Conservation (phyloP, 805 yeast genomes). For the Candida taoyuanica region DNA sequence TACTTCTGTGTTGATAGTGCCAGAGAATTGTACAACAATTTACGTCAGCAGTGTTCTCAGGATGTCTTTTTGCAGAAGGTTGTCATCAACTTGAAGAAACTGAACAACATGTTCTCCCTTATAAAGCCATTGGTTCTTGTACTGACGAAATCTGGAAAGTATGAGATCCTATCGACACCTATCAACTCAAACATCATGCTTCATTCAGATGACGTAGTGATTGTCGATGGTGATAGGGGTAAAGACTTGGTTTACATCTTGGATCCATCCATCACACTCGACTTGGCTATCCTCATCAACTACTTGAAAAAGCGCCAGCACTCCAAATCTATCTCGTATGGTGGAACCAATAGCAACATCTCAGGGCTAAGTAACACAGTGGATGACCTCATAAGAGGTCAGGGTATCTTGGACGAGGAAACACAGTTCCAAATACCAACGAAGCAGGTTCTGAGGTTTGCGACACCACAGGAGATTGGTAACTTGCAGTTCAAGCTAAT, state of each 20-base stretch:
- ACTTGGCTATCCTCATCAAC: constrained; percentile 66
- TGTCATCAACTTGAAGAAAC: constrained; percentile 25
- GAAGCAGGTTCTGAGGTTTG: constrained; percentile 72
- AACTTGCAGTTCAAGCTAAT: constrained; percentile 59
- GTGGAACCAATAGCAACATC: constrained; percentile 1
- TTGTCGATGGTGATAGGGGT: constrained; percentile 82
- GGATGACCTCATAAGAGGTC: constrained; percentile 22
- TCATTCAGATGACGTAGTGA: constrained; percentile 59
- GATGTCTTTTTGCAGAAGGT: constrained; percentile 27
- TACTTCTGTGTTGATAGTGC: constrained; percentile 52
- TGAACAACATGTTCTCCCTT: constrained; percentile 22
- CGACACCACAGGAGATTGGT: constrained; percentile 64
- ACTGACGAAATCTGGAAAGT: constrained; percentile 57
- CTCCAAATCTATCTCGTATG: constrained; percentile 40
- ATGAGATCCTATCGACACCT: constrained; percentile 67
- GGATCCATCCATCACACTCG: constrained; percentile 57
- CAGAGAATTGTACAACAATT: constrained; percentile 33
- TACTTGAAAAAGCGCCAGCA: constrained; percentile 73
- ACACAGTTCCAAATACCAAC: constrained; percentile 63
- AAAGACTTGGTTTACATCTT: constrained; percentile 71
- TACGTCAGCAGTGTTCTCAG: constrained; percentile 31
- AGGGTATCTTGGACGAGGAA: constrained; percentile 32
- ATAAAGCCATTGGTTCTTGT: constrained; percentile 39
- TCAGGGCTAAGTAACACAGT: constrained; percentile 20
- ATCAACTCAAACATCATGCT: constrained; percentile 56